Percentiles rank a stretch among this genome's conserved stretches.
Evolutionary conservation across 1,284 basidiomycete species (phyloP).

Genomic region (Austroboletus niveus): DNA sequence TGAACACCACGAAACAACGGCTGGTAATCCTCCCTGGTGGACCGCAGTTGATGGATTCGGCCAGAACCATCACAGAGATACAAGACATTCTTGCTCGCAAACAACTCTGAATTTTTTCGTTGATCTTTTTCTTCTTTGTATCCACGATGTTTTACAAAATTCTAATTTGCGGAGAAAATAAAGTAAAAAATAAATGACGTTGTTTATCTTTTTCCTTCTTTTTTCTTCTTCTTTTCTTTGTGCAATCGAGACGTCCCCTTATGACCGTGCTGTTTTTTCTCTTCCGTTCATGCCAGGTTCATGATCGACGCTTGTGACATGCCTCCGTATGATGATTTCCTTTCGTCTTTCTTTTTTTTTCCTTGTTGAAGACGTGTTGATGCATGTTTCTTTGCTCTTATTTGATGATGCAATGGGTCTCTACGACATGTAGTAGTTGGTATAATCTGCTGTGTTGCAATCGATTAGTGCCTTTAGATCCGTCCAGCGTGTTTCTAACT

Average conservation of each 20-base stretch:
- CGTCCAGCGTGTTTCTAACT: too few species aligned
- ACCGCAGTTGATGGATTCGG: slow-evolving; percentile 61
- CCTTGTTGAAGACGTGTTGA: slow-evolving; percentile 8
- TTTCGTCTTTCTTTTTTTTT: not conserved
- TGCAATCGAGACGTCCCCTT: not conserved
- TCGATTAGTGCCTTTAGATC: slow-evolving; percentile 4
- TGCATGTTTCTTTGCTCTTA: not conserved
- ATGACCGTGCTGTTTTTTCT: not conserved
- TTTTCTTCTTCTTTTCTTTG: not conserved
- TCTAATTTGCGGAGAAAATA: not conserved
- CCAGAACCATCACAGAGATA: slow-evolving; percentile 66
- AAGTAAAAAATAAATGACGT: slow-evolving; percentile 5
- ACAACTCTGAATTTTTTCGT: slow-evolving; percentile 18
- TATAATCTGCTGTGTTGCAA: slow-evolving; percentile 21
- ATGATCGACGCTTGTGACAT: slow-evolving; percentile 19
- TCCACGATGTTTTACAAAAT: slow-evolving; percentile 1
- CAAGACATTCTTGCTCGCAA: slow-evolving; percentile 73
- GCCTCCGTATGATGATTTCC: slow-evolving; percentile 8
- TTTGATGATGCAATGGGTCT: slow-evolving; percentile 8
- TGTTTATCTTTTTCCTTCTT: slow-evolving; percentile 5
- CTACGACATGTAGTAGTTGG: slow-evolving; percentile 23
- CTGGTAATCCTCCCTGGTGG: slow-evolving; percentile 72
- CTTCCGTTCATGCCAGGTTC: slow-evolving; percentile 27
- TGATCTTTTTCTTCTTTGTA: not conserved
- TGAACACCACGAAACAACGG: slow-evolving; percentile 75